These are phyloP conservation scores for Volvox carteri DNA, from an alignment of 163 green algal genomes.

Conservation along the genomic window DNA sequence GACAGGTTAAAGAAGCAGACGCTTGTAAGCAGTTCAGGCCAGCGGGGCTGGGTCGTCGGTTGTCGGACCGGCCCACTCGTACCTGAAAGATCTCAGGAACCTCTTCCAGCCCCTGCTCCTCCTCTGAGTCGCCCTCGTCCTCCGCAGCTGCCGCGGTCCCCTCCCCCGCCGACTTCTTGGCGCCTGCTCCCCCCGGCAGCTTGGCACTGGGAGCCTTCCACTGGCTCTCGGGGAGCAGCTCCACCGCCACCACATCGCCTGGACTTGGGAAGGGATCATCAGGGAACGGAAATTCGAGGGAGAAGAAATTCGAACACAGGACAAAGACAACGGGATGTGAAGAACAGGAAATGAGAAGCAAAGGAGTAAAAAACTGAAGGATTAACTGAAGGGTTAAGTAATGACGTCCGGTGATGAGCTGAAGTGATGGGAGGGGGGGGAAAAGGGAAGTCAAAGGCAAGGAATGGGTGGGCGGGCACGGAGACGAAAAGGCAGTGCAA, in stretches of 20 bases:
- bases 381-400: too few species aligned
- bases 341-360: not conserved
- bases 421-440: too few species aligned
- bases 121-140: slow-evolving; percentile 50
- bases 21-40: too few species aligned
- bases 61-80: too few species aligned
- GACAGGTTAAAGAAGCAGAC: too few species aligned
- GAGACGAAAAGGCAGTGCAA: too few species aligned
- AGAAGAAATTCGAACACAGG: too few species aligned
- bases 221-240: slow-evolving; percentile 87
- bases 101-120: slow-evolving; percentile 48
- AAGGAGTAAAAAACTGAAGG: too few species aligned
- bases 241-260: slow-evolving; percentile 80
- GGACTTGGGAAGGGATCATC: not conserved
- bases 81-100: slow-evolving; percentile 63
- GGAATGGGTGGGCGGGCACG: too few species aligned
- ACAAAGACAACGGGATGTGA: not conserved
- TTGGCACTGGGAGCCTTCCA: slow-evolving; percentile 76
- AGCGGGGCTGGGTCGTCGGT: too few species aligned
- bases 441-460: too few species aligned
- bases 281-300: not conserved
- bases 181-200: slow-evolving; percentile 61
- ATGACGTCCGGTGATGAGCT: too few species aligned
- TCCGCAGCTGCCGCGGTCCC: not conserved
- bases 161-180: not conserved